A percentile compares a stretch with the other conserved stretches of the same genome.
phyloP scores from a whole-genome alignment of 2,329 filamentous ascomycete species.

The Ophiostoma pallidulum region DNA sequence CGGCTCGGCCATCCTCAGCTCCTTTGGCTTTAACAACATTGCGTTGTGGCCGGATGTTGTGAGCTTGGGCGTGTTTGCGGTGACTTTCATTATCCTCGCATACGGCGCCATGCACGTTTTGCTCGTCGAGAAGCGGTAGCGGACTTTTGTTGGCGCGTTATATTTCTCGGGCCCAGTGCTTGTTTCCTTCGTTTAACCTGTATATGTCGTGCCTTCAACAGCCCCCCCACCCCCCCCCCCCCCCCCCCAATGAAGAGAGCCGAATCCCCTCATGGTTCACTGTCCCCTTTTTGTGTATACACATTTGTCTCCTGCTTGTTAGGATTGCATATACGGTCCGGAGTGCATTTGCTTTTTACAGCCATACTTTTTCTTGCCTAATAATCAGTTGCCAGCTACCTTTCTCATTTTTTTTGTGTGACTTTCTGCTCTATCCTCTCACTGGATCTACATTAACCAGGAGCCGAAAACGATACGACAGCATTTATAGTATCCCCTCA shows the following conservation, averaged over 20 bases:
- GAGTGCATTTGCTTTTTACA: too few relatives aligned
- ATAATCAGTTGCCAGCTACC: too few relatives aligned
- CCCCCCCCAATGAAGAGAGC: neutral
- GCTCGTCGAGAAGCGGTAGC: constrained; percentile 75
- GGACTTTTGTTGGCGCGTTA: neutral
- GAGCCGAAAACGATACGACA: too few relatives aligned
- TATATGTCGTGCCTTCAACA: neutral
- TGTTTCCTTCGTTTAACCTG: neutral
- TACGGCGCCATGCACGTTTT: constrained; percentile 90
- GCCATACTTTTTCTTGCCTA: too few relatives aligned
- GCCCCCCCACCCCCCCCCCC: too few relatives aligned
- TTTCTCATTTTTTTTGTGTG: neutral
- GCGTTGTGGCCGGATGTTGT: constrained; percentile 79
- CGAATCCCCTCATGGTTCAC: neutral
- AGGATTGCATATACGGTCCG: too few relatives aligned
- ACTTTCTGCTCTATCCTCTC: neutral
- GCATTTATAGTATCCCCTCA: too few relatives aligned
- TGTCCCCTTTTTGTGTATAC: too few relatives aligned
- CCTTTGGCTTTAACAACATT: constrained; percentile 85
- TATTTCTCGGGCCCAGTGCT: neutral
- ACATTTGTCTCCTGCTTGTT: too few relatives aligned
- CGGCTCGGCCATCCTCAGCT: constrained; percentile 84
- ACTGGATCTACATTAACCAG: neutral
- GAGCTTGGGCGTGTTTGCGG: constrained; percentile 73
- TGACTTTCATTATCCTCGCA: constrained; percentile 74